These are phyloP conservation scores for Nemania serpens DNA, from an alignment of 2,329 filamentous ascomycete species.

Conservation along the genomic window DNA sequence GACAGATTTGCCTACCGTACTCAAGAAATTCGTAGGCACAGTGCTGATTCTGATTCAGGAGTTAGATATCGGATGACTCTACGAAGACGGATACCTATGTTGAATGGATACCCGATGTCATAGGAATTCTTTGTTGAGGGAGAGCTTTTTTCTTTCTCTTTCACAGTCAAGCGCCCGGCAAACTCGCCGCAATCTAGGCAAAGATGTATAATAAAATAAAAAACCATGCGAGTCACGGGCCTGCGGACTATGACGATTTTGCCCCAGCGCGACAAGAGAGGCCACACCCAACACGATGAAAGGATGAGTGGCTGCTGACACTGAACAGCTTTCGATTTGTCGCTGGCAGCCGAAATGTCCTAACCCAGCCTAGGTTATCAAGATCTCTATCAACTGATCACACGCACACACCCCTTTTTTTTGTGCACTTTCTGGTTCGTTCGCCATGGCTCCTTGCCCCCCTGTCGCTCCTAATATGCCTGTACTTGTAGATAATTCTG, in stretches of 20 bases:
- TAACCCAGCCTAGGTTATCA: not conserved
- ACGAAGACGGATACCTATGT: too few species aligned
- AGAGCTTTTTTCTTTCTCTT: not conserved
- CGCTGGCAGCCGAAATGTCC: constrained; percentile 14
- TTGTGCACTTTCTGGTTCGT: constrained; percentile 1
- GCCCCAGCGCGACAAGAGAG: constrained; percentile 35
- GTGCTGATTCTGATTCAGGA: too few species aligned
- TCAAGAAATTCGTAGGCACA: too few species aligned
- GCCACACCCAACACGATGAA: constrained; percentile 35
- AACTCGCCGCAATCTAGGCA: constrained; percentile 13
- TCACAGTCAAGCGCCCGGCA: constrained; percentile 32
- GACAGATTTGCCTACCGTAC: too few species aligned
- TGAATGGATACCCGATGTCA: too few species aligned
- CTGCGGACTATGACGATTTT: constrained; percentile 41
- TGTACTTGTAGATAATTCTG: not conserved
- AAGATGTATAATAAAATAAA: constrained; percentile 23
- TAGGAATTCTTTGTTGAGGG: too few species aligned
- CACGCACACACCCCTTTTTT: constrained; percentile 36
- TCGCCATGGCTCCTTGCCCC: constrained; percentile 26
- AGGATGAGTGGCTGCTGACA: constrained; percentile 39
- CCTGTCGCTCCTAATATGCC: constrained; percentile 24
- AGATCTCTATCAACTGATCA: constrained; percentile 28
- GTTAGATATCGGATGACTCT: too few species aligned
- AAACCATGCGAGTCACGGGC: constrained; percentile 44
- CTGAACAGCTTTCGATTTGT: constrained; percentile 17